Base-by-base conservation (phyloP, 1,284 basidiomycete genomes). In the Omphalotus olearius region DNA sequence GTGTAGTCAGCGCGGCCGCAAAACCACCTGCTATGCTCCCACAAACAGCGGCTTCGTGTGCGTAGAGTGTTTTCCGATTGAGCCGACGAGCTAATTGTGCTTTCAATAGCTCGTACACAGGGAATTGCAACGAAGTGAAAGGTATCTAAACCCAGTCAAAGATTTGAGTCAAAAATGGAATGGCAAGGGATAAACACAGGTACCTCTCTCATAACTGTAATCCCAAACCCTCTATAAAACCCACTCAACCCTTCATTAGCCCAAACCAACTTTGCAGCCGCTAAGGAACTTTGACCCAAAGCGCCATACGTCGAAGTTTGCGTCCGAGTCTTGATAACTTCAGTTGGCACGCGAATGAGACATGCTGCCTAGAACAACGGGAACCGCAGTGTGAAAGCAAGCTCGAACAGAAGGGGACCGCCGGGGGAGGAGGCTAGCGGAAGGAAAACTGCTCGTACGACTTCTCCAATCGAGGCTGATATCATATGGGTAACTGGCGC, bases 91-190 rank as follows among this genome's bases (percentile, higher is more conserved):
- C 82, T 6, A 88, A 65, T 28, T 75, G 73, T 1, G 74, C 58
- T 67, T 99, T 99, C 57, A 99, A 74, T 37, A 82, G 75, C 70
- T 99, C 97, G 64, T 98, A 99, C 20, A 99, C 69, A 0, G 97
- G 97, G 65, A 99, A 99, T 66, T 99, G 97, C 20, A 99, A 76
- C 10, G 93, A 96, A 0, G 96, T 97, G 73, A 99, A n/a, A n/a
- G n/a, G n/a, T n/a, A n/a, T n/a, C n/a, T n/a, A n/a, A n/a, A n/a
- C n/a, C n/a, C n/a, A n/a, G n/a, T n/a, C n/a, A n/a, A n/a, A n/a
- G n/a, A n/a, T n/a, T n/a, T n/a, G n/a, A n/a, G n/a, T n/a, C n/a
- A n/a, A n/a, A n/a, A n/a, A 33, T 30, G 26, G 11, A 6, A 30
- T n/a, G 26, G 26, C 16, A 26, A 26, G 26, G 25, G 20, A 52